Percentiles rank a stretch among this genome's conserved stretches.
Conservation (phyloP, 2,329 filamentous ascomycete species). For the Ciborinia camelliae region DNA sequence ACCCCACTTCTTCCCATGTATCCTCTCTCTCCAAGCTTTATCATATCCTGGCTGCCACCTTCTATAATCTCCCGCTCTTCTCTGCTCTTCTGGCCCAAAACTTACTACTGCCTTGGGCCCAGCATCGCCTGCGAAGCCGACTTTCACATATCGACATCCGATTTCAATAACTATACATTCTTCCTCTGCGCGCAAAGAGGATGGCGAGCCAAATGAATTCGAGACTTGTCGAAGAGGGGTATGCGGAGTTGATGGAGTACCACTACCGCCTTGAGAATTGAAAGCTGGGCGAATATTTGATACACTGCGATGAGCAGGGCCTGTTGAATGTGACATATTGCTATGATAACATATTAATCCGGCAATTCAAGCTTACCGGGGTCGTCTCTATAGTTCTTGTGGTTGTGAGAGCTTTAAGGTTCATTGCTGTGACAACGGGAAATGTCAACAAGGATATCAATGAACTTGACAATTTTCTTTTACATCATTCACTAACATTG, state of each 20-base stretch:
- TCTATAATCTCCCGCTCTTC: conserved; percentile 78
- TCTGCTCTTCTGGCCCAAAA: conserved; percentile 72
- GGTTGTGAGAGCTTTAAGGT: not conserved
- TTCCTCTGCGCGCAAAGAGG: conserved; percentile 70
- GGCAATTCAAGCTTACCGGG: conserved; percentile 11
- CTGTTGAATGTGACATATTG: conserved; percentile 33
- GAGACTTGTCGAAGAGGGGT: conserved; percentile 55
- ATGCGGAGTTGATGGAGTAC: conserved; percentile 50
- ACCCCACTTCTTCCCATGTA: conserved; percentile 55
- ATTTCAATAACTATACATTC: conserved; percentile 81
- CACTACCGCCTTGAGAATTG: conserved; percentile 20
- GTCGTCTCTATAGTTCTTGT: not conserved
- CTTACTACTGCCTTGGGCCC: conserved; percentile 66
- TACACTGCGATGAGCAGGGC: conserved; percentile 55
- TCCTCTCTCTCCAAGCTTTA: conserved; percentile 47
- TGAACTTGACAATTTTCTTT: not conserved
- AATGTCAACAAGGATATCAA: conserved; percentile 9
- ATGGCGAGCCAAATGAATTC: conserved; percentile 56
- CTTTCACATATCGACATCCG: conserved; percentile 72
- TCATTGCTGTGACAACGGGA: conserved; percentile 10
- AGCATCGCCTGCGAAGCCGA: conserved; percentile 83
- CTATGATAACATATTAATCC: conserved; percentile 20
- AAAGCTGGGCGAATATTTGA: conserved; percentile 49
- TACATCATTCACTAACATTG: not conserved
- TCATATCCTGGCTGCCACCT: conserved; percentile 59